Evolutionary conservation across 495 filamentous ascomycete genomes (phyloP).

Genomic region (Lepidopterella palustris): DNA sequence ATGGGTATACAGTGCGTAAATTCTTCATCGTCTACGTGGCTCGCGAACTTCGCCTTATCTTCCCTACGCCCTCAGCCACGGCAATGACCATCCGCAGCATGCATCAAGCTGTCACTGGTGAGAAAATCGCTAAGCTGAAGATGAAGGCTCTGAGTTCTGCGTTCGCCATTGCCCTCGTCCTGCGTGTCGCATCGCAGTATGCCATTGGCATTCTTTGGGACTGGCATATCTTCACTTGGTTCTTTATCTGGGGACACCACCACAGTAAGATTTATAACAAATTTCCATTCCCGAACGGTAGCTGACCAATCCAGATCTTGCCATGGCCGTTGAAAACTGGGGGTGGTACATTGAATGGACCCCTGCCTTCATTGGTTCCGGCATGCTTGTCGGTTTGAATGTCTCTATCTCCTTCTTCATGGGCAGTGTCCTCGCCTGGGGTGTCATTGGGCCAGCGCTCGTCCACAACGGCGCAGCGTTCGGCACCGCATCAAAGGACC

Average conservation of each 20-base stretch:
- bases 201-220: slow-evolving; percentile 59
- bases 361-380: slow-evolving; percentile 60
- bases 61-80: slow-evolving; percentile 56
- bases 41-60: slow-evolving; percentile 55
- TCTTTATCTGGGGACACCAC: slow-evolving; percentile 56
- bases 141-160: slow-evolving; percentile 49
- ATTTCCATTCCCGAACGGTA: neutral
- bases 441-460: slow-evolving; percentile 55
- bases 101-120: slow-evolving; percentile 51
- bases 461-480: slow-evolving; percentile 52
- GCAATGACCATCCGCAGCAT: slow-evolving; percentile 59
- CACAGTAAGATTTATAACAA: slow-evolving; percentile 27
- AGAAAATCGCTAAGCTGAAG: slow-evolving; percentile 51
- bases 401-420: slow-evolving; percentile 56
- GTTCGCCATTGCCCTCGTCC: slow-evolving; percentile 46
- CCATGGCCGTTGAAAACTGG: slow-evolving; percentile 58
- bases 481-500: slow-evolving; percentile 36
- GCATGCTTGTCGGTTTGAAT: slow-evolving; percentile 62
- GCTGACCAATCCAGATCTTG: slow-evolving; percentile 31
- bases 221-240: slow-evolving; percentile 61
- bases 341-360: slow-evolving; percentile 60
- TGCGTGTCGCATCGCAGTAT: slow-evolving; percentile 56
- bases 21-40: slow-evolving; percentile 64
- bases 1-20: slow-evolving; percentile 43
- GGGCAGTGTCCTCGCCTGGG: slow-evolving; percentile 57